Evolutionary conservation across 2,329 filamentous ascomycete species (phyloP).

Genomic region (Lasiodiplodia gonubiensis): DNA sequence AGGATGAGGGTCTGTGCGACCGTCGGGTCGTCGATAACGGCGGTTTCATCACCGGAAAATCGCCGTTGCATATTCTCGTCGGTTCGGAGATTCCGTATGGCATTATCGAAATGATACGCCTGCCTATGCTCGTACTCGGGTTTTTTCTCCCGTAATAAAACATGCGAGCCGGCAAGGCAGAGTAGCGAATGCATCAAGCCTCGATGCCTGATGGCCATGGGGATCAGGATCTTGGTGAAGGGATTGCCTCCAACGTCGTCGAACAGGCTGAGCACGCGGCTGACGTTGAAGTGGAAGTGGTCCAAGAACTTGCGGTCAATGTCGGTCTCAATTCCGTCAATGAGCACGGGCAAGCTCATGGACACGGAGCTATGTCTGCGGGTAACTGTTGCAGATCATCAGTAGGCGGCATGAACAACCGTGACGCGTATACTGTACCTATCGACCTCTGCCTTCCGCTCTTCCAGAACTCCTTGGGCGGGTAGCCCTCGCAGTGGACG

Average conservation of each 20-base stretch:
- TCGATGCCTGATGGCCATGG: constrained; percentile 78
- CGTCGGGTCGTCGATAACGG: constrained; percentile 62
- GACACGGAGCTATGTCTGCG: constrained; percentile 21
- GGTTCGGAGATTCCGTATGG: constrained; percentile 46
- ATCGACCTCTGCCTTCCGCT: constrained; percentile 79
- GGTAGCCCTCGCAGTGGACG: constrained; percentile 88
- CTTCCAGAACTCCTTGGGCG: constrained; percentile 84
- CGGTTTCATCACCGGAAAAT: constrained; percentile 47
- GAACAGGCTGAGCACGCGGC: constrained; percentile 80
- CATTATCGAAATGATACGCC: constrained; percentile 58
- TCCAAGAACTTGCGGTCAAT: constrained; percentile 82
- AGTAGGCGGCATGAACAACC: neutral
- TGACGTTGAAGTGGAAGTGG: constrained; percentile 81
- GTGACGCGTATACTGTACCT: constrained; percentile 46
- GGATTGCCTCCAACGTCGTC: constrained; percentile 76
- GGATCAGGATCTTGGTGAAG: constrained; percentile 82
- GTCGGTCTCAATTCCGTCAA: constrained; percentile 79
- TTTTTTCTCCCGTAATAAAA: constrained; percentile 59
- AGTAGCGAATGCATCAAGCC: constrained; percentile 91
- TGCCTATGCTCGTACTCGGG: constrained; percentile 60
- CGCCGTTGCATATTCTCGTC: constrained; percentile 36
- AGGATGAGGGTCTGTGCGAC: constrained; percentile 66
- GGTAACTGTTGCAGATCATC: constrained; percentile 9
- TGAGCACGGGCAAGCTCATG: constrained; percentile 63
- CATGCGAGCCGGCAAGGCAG: constrained; percentile 79